Percentiles rank a stretch among this genome's conserved stretches.
Conservation (phyloP, 306 rosid genomes). For the Vicia villosa region DNA sequence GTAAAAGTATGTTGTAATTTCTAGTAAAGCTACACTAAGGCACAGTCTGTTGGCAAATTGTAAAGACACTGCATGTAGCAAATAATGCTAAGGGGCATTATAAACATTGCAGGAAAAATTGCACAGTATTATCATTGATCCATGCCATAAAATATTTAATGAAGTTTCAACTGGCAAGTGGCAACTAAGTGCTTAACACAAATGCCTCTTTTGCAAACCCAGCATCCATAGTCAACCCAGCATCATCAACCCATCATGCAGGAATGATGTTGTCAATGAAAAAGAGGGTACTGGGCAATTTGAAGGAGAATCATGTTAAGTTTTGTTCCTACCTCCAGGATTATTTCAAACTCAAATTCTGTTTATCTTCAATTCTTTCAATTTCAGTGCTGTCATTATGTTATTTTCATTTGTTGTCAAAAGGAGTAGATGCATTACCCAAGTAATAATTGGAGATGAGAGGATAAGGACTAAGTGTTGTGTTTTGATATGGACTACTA, state of each 20-base stretch:
- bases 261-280: not conserved
- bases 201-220: not conserved
- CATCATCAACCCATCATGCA: slow-evolving; percentile 10
- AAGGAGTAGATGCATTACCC: not conserved
- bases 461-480: too few relatives aligned
- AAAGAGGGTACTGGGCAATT: not conserved
- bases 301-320: not conserved
- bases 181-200: not conserved
- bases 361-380: not conserved
- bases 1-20: not conserved
- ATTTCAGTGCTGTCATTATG: not conserved
- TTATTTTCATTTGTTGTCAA: not conserved
- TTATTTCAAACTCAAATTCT: not conserved
- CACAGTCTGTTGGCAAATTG: not conserved
- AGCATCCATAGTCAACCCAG: not conserved
- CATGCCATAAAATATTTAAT: not conserved
- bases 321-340: not conserved
- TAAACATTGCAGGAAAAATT: not conserved
- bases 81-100: not conserved
- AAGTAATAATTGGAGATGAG: too few relatives aligned
- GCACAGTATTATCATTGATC: not conserved
- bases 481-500: not conserved
- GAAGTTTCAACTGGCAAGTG: not conserved
- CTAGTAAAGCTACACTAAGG: not conserved
- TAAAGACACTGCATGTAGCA: slow-evolving; percentile 1